Conservation (phyloP, 768 basidiomycete species). For the Tulasnella sp. region DNA sequence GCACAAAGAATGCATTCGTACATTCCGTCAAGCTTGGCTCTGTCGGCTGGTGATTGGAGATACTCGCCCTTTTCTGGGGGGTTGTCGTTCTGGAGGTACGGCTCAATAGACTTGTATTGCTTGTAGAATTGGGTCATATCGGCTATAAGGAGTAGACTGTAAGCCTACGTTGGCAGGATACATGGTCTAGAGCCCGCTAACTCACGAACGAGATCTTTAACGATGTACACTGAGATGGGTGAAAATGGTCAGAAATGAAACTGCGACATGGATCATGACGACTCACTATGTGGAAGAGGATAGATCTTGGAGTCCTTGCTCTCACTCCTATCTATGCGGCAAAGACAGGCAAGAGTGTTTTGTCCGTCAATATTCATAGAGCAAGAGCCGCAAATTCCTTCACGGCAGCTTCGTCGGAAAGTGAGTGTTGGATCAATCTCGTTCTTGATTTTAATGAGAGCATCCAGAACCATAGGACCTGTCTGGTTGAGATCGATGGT, state of each 20-base stretch:
- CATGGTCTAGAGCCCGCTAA: no score
- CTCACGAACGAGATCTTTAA: constrained; percentile 88
- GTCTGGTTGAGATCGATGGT: constrained; percentile 20
- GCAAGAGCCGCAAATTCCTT: constrained; percentile 96
- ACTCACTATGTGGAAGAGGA: constrained; percentile 91
- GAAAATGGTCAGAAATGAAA: constrained; percentile 4
- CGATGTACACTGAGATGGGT: constrained; percentile 69
- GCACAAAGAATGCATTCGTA: constrained; percentile 97
- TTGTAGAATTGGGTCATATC: constrained; percentile 91
- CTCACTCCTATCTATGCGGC: constrained; percentile 73
- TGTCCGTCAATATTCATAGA: constrained; percentile 99
- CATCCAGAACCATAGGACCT: constrained; percentile 55
- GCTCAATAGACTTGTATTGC: constrained; percentile 99
- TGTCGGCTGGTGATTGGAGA: constrained; percentile 81
- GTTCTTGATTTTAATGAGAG: constrained; percentile 98
- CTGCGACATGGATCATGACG: background rate
- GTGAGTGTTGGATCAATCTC: constrained; percentile 94
- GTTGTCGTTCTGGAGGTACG: constrained; percentile 88
- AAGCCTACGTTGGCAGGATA: constrained; percentile 19
- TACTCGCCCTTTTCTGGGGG: constrained; percentile 68
- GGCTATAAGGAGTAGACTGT: constrained; percentile 21
- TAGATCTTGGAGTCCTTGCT: constrained; percentile 80
- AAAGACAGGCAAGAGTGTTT: constrained; percentile 95
- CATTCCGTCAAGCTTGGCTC: constrained; percentile 90
- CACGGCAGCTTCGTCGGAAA: constrained; percentile 84